Conservation (phyloP, 352 stramenopile species). For the Phytophthora lateralis region DNA sequence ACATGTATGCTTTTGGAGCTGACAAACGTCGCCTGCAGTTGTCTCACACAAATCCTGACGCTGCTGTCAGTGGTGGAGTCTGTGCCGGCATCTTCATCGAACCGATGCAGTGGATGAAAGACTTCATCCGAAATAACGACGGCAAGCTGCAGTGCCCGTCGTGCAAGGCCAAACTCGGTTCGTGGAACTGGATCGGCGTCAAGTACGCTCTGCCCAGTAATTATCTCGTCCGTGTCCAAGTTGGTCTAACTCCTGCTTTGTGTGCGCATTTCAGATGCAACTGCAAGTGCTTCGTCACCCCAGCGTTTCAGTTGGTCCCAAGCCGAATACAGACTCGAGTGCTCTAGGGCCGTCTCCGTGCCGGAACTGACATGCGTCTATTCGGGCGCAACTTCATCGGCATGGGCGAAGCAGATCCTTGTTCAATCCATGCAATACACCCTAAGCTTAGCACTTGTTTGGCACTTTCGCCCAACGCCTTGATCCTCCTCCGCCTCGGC, state of each 20-base stretch:
- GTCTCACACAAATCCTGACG: slow-evolving; percentile 14
- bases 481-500: neutral
- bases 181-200: slow-evolving; percentile 76
- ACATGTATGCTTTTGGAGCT: neutral
- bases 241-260: neutral
- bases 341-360: slow-evolving; percentile 13
- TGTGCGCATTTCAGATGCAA: slow-evolving; percentile 47
- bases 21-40: slow-evolving; percentile 22
- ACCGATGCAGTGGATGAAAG: slow-evolving; percentile 73
- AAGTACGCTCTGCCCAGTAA: slow-evolving; percentile 49
- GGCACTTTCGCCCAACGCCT: neutral
- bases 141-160: slow-evolving; percentile 73
- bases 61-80: slow-evolving; percentile 1
- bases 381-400: neutral
- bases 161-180: slow-evolving; percentile 75
- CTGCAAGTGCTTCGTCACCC: slow-evolving; percentile 58
- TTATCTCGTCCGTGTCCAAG: neutral
- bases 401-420: slow-evolving; percentile 12
- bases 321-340: slow-evolving; percentile 48
- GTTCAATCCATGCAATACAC: neutral
- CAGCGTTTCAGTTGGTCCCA: slow-evolving; percentile 65
- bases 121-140: slow-evolving; percentile 41
- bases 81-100: slow-evolving; percentile 57
- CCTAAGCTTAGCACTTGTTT: neutral
- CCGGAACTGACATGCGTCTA: slow-evolving; percentile 6